phyloP scores from a whole-genome alignment of 2,329 filamentous ascomycete genomes.

The Periglandula ipomoeae region DNA sequence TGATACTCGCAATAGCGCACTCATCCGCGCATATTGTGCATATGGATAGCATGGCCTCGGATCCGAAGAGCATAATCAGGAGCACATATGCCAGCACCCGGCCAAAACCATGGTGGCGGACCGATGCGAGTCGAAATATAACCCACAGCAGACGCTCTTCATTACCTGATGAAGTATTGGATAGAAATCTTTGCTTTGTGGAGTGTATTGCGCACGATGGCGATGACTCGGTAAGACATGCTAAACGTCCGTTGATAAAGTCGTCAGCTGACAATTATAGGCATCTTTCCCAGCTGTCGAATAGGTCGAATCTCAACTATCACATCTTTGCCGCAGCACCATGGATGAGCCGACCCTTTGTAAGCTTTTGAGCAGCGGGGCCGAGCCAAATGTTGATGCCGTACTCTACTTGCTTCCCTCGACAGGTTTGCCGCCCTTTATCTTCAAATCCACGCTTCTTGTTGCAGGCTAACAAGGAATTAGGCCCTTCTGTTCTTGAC shows the following conservation, averaged over 20 bases:
- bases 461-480: constrained; percentile 10
- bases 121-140: constrained; percentile 57
- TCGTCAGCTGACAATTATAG: neutral
- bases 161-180: constrained; percentile 63
- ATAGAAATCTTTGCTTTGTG: constrained; percentile 89
- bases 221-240: constrained; percentile 38
- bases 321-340: constrained; percentile 35
- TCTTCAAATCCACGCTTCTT: neutral
- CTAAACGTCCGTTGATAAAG: neutral
- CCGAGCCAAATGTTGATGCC: constrained; percentile 75
- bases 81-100: constrained; percentile 75
- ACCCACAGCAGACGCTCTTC: constrained; percentile 55
- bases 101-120: constrained; percentile 85
- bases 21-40: constrained; percentile 88
- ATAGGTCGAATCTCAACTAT: constrained; percentile 54
- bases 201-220: constrained; percentile 63
- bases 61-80: constrained; percentile 30
- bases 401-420: constrained; percentile 74
- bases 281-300: constrained; percentile 33
- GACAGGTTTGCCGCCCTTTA: constrained; percentile 39
- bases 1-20: constrained; percentile 83
- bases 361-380: constrained; percentile 68
- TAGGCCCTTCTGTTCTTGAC: constrained; percentile 37
- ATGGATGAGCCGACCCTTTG: constrained; percentile 66
- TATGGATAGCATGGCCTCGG: constrained; percentile 56